phyloP scores from a whole-genome alignment of 306 rosid genomes.

The Heteromeles arbutifolia region DNA sequence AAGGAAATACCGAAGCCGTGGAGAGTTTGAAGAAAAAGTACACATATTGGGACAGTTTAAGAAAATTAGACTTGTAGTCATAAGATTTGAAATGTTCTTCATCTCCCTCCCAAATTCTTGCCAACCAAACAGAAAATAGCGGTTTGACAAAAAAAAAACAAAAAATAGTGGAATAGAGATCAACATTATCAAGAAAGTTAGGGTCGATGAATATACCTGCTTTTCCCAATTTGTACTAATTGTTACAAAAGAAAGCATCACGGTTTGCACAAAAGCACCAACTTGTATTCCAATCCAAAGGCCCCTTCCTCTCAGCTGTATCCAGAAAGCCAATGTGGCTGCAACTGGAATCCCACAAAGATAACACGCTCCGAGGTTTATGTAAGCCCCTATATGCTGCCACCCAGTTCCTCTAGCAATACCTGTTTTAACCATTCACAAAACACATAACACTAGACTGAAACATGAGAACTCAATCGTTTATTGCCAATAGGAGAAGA shows the following conservation, averaged over 20 bases:
- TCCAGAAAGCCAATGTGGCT: slow-evolving; percentile 45
- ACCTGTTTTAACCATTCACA: slow-evolving; percentile 26
- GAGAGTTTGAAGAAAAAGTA: neutral
- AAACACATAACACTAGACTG: neutral
- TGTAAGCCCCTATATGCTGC: slow-evolving; percentile 65
- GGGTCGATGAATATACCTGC: slow-evolving; percentile 23
- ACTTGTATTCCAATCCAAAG: slow-evolving; percentile 69
- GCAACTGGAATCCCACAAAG: slow-evolving; percentile 71
- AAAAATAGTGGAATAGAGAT: neutral
- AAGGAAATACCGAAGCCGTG: neutral
- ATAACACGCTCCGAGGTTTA: slow-evolving; percentile 64
- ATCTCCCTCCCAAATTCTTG: neutral
- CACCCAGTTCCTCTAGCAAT: slow-evolving; percentile 76
- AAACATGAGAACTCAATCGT: neutral
- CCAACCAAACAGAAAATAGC: neutral
- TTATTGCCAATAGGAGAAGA: neutral
- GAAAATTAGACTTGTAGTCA: neutral
- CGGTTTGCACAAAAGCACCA: slow-evolving; percentile 45
- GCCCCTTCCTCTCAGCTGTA: slow-evolving; percentile 45
- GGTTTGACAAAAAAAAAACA: too few relatives aligned
- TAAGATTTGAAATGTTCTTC: neutral
- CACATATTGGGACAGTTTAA: neutral
- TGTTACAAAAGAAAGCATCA: slow-evolving; percentile 41
- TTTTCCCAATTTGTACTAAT: slow-evolving; percentile 49
- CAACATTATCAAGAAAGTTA: neutral